These are phyloP conservation scores for Infundibulicybe gibba DNA, from an alignment of 768 basidiomycete species.

Conservation along the genomic window DNA sequence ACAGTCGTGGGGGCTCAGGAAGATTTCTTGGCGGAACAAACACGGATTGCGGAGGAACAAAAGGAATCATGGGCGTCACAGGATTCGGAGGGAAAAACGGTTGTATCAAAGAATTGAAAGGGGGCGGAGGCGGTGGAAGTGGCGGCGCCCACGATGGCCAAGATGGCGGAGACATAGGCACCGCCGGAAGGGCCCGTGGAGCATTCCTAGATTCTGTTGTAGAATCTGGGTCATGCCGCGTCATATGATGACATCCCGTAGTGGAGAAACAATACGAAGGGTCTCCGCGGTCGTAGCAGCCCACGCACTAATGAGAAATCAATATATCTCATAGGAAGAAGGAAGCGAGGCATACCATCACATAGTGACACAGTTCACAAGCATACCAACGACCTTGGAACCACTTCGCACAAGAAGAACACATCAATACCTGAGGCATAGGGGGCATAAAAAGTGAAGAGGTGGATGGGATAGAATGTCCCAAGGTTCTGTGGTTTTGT, in stretches of 20 bases:
- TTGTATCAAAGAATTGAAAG: neutral
- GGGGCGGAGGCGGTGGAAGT: neutral
- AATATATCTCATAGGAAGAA: neutral
- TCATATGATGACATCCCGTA: slow-evolving; percentile 5
- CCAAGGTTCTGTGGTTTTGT: neutral
- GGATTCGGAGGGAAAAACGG: neutral
- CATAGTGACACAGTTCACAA: slow-evolving; percentile 31
- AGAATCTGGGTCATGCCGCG: neutral
- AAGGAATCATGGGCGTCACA: slow-evolving; percentile 1
- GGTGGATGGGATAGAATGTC: neutral
- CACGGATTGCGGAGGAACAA: slow-evolving; percentile 5
- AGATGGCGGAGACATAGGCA: neutral
- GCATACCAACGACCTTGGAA: slow-evolving; percentile 25
- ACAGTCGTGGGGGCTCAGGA: neutral
- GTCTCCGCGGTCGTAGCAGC: slow-evolving; percentile 18
- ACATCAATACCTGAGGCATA: neutral
- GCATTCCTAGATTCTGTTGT: too few species aligned
- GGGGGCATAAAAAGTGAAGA: neutral
- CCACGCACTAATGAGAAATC: slow-evolving; percentile 23
- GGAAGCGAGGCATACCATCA: slow-evolving; percentile 32
- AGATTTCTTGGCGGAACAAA: neutral
- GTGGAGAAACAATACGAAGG: slow-evolving; percentile 1
- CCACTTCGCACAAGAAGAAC: neutral
- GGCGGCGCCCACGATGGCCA: slow-evolving; percentile 3
- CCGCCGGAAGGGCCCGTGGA: too few species aligned